Evolutionary conservation across 2,329 filamentous ascomycete species (phyloP).

Genomic region (Cladosporium sp.): DNA sequence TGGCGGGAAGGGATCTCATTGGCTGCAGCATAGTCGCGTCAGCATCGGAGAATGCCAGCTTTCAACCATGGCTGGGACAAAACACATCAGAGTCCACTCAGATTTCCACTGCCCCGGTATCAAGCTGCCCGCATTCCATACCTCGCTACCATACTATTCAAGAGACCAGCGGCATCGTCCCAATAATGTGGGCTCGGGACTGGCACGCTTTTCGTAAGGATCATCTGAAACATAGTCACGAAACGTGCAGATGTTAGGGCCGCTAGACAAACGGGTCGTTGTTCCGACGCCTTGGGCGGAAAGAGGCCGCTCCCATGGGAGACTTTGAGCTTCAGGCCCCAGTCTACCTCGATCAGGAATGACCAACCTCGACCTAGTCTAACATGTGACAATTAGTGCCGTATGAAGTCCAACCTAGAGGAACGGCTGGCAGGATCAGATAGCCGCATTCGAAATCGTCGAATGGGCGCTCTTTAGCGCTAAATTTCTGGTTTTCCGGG

Average conservation of each 20-base stretch:
- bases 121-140: background rate
- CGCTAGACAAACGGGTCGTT: background rate
- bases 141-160: background rate
- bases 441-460: background rate
- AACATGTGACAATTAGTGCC: background rate
- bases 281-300: background rate
- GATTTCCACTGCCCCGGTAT: background rate
- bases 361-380: background rate
- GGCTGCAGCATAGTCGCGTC: background rate
- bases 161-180: background rate
- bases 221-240: background rate
- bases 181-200: background rate
- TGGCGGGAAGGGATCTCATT: background rate
- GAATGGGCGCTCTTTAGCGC: background rate
- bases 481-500: background rate
- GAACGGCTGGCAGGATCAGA: background rate
- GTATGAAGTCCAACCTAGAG: background rate
- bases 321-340: background rate
- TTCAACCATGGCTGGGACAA: background rate
- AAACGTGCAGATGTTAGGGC: background rate
- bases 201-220: background rate
- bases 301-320: background rate
- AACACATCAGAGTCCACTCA: background rate
- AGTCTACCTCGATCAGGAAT: background rate
- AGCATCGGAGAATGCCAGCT: background rate